Evolutionary conservation across 2,329 filamentous ascomycete species (phyloP).

Genomic region (Pseudopithomyces maydicus): DNA sequence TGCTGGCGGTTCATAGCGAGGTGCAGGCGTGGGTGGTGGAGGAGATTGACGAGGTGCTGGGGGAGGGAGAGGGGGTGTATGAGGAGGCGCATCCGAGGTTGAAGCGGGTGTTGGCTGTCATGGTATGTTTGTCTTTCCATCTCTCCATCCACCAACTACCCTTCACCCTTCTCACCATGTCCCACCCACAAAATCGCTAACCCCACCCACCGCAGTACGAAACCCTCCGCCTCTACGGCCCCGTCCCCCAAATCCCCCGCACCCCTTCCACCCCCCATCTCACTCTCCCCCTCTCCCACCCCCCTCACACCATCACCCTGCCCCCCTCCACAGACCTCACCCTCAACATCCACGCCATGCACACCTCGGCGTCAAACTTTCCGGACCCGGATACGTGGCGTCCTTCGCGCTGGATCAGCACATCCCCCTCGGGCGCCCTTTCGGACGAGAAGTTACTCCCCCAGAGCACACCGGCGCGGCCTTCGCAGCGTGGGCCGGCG

Average conservation of each 20-base stretch:
- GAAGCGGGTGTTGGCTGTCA: slow-evolving; percentile 53
- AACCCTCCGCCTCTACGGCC: slow-evolving; percentile 33
- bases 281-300: slow-evolving; percentile 9
- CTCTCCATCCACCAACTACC: not conserved
- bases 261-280: not conserved
- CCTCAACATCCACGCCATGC: slow-evolving; percentile 28
- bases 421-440: not conserved
- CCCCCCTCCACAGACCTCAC: slow-evolving; percentile 19
- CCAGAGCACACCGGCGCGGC: slow-evolving; percentile 6
- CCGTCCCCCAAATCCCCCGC: slow-evolving; percentile 24
- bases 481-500: slow-evolving; percentile 56
- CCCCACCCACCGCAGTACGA: slow-evolving; percentile 32
- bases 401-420: slow-evolving; percentile 41
- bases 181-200: no score
- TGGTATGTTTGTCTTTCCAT: slow-evolving; percentile 42
- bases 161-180: no score
- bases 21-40: slow-evolving; percentile 59
- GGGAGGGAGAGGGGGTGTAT: slow-evolving; percentile 44
- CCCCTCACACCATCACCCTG: slow-evolving; percentile 8
- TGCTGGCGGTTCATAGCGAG: slow-evolving; percentile 53
- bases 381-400: slow-evolving; percentile 30
- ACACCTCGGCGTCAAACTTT: slow-evolving; percentile 35
- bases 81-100: slow-evolving; percentile 50
- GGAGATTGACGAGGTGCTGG: slow-evolving; percentile 51
- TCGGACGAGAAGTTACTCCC: slow-evolving; percentile 7